Evolutionary conservation across 371 early-diverging fungal genomes (phyloP), one percentile per base, ranked within the genome.

Genomic region (Mucor saturninus): DNA sequence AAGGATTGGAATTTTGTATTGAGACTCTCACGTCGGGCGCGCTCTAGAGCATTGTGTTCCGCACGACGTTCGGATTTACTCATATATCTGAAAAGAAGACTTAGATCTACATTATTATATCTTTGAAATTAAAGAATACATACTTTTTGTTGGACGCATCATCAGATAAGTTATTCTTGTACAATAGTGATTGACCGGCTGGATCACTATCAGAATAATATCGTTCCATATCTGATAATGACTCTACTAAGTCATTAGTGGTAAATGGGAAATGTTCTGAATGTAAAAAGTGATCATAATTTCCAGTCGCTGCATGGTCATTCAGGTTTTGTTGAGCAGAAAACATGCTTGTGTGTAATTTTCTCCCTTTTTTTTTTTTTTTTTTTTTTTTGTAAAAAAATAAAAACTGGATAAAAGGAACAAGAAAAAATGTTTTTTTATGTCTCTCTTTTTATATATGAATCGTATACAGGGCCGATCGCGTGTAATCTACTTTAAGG

Each of bases 21-120:
- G 46, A 90, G 73, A 10, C 73, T 82, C 67, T 90, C 90, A 31
- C 91, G 81, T 49, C 91, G 74, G n/a, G 90, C 89, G 14, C 91
- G 81, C 57, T 90, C 91, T 30, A 85, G 86, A 11, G 91, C 90
- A 67, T 90, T 90, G 64, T 90, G 90, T 48, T 80, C 86, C 30
- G 86, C 89, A 40, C 89, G 84, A 54, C 86, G 78, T 62, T 88
- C 84, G n/a, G 77, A 83, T 62, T 72, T 67, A n/a, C 54, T 60
- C 11, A 56, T n/a, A 21, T 61, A 45, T 31, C 61, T 61, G 42
- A 28, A 32, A 29, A 39, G 13, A 31, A 37, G 15, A 35, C n/a
- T 37, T 21, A 37, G 8, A 7, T 7, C 14, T 4, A 7, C 3
- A 21, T 15, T 7, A 29, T 50, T 49, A 5, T 15, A 28, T 14